Evolutionary conservation across 805 yeast genomes (phyloP), one percentile per base, ranked within the genome.

Genomic region (Candida alai): DNA sequence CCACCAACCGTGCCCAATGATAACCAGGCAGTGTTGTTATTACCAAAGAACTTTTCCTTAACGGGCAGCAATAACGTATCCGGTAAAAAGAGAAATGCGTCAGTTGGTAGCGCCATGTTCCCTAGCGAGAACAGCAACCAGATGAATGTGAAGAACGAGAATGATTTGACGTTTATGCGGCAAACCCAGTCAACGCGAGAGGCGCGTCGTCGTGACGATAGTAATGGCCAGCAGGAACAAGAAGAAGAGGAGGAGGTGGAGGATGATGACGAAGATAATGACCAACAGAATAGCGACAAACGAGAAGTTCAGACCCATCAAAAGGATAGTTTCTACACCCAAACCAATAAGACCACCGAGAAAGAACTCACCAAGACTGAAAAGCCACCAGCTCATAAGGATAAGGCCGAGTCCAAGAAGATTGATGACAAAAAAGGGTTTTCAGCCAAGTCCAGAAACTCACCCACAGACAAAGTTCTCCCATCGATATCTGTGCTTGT

Each of bases 401-500:
- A 25, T 18, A 8, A 32, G n/a, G 12, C n/a, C 11, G 14, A 18
- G 11, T 22, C 13, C 7, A 16, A 21, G 14, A 28, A 28, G 23
- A 28, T 28, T 8, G 12, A 29, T 19, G 24, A 20, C 12, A 29
- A 30, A 17, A 24, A n/a, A 30, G 20, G 22, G 17, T 16, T 17
- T 13, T 14, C 25, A 7, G 30, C 22, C 12, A 33, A 37, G 23
- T 7, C 27, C n/a, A 20, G 9, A 6, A 22, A 61, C 27, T 47
- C 60, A 4, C 62, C 74, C 8, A 62, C 74, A 4, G 74, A 73
- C 13, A 81, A 78, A 35, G 89, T 93, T 14, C 70, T 90, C 13
- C 96, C 97, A 0, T 84, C 87, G 41, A 81, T 93, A 26, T 86
- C 87, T 26, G 96, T 93, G 1, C 62, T 93, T 34, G 89, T 93